Conservation (phyloP, 345 rosid species). For the Erodium maritimum region DNA sequence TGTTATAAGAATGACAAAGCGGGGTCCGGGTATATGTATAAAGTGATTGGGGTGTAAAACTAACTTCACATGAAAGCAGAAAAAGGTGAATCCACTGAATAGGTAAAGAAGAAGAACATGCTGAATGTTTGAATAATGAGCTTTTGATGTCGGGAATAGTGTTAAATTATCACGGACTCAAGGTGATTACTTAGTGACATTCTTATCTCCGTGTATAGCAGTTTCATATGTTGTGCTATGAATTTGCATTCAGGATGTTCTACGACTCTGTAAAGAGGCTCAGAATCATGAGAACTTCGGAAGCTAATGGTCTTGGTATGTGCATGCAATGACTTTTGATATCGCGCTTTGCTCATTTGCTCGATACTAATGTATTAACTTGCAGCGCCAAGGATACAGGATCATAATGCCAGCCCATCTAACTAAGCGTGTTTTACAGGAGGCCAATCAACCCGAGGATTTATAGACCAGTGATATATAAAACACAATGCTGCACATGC, state of each 20-base stretch:
- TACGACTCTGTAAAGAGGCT: conserved; percentile 70
- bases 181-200: neutral
- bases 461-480: too few relatives aligned
- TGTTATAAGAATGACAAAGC: neutral
- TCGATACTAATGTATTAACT: neutral
- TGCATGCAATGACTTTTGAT: conserved; percentile 3
- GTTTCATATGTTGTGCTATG: neutral
- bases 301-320: conserved; percentile 67
- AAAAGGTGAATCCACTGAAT: too few relatives aligned
- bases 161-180: neutral
- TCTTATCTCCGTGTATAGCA: neutral
- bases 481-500: too few relatives aligned
- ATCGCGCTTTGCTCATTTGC: neutral
- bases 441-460: neutral
- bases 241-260: conserved; percentile 55
- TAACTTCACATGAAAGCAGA: too few relatives aligned
- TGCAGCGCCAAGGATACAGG: conserved; percentile 29
- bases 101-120: too few relatives aligned
- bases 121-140: neutral
- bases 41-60: too few relatives aligned
- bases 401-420: conserved; percentile 15
- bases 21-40: neutral
- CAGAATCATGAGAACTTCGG: conserved; percentile 72
- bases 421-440: conserved; percentile 4
- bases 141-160: neutral